phyloP scores from a whole-genome alignment of 2,329 filamentous ascomycete genomes.

The Lomentospora prolificans region DNA sequence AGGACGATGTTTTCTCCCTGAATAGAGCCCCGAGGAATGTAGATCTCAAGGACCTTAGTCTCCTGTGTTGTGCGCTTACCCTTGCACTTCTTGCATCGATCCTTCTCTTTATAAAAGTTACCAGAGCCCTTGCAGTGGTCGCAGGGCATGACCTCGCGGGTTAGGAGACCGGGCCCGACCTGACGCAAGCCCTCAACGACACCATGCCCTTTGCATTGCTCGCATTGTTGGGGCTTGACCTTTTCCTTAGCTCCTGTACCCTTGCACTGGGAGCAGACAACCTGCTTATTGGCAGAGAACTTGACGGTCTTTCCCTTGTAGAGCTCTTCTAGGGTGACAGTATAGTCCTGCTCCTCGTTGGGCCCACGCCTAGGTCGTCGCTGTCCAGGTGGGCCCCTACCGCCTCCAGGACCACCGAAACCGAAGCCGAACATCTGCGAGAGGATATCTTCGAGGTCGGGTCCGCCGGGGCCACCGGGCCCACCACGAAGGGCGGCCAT shows the following conservation, averaged over 20 bases:
- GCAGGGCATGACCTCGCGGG: conserved; percentile 70
- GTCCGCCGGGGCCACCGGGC: conserved; percentile 38
- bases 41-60: conserved; percentile 91
- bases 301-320: conserved; percentile 99
- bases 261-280: conserved; percentile 79
- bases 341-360: conserved; percentile 84
- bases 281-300: conserved; percentile 87
- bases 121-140: conserved; percentile 79
- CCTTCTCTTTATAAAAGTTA: conserved; percentile 85
- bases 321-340: conserved; percentile 83
- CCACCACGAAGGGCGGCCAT: conserved; percentile 82
- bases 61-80: conserved; percentile 77
- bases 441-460: conserved; percentile 88
- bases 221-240: conserved; percentile 73
- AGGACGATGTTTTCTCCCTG: conserved; percentile 85
- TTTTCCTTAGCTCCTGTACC: conserved; percentile 87
- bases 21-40: conserved; percentile 79
- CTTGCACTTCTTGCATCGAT: conserved; percentile 98
- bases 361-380: conserved; percentile 60
- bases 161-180: conserved; percentile 78
- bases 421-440: conserved; percentile 84
- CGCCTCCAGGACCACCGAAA: conserved; percentile 46
- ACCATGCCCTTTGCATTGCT: conserved; percentile 74
- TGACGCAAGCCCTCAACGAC: conserved; percentile 68
- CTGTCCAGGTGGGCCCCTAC: conserved; percentile 38